Conservation (phyloP, 257 asterid genomes). For the Gentiana macrophylla region DNA sequence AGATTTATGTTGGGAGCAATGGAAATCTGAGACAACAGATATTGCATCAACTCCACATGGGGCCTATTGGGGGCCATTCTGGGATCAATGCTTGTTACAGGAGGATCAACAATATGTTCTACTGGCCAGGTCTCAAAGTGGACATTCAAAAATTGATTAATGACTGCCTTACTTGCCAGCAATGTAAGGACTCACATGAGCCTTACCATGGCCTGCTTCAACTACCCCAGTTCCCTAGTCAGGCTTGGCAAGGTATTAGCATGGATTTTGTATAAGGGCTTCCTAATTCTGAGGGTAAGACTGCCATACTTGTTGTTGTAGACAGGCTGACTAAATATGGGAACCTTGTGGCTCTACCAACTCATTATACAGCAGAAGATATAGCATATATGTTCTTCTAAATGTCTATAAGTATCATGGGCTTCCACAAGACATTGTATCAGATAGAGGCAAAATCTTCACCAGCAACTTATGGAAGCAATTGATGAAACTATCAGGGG, state of each 20-base stretch:
- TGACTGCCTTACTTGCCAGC: background rate
- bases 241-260: background rate
- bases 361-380: too few species aligned
- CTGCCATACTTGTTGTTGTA: background rate
- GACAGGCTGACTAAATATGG: conserved; percentile 3
- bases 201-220: background rate
- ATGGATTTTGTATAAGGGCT: conserved; percentile 10
- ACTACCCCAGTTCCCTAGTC: background rate
- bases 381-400: too few species aligned
- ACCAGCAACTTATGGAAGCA: too few species aligned
- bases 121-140: background rate
- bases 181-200: background rate
- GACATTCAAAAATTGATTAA: background rate
- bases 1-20: background rate
- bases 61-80: background rate
- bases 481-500: too few species aligned
- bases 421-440: too few species aligned
- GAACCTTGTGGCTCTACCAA: too few species aligned
- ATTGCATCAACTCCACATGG: background rate
- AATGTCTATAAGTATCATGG: too few species aligned
- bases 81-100: background rate
- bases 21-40: background rate
- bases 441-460: too few species aligned
- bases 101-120: background rate
- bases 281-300: background rate